A percentile compares a stretch with the other conserved stretches of the same genome.
Conservation (phyloP, 306 rosid genomes). For the Citrullus colocynthis region DNA sequence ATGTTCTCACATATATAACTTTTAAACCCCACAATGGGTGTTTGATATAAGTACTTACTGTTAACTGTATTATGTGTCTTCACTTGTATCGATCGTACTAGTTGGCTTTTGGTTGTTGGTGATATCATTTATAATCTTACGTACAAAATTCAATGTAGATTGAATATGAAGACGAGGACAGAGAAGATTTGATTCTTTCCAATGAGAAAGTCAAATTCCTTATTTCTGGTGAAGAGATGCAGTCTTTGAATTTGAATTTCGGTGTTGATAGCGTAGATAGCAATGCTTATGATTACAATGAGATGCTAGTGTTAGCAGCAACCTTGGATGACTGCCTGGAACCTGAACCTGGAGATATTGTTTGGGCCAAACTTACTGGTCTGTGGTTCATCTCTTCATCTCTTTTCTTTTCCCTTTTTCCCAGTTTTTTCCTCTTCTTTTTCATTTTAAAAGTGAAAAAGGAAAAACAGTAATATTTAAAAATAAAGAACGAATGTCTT, state of each 20-base stretch:
- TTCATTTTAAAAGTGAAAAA: background rate
- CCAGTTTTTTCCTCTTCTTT: background rate
- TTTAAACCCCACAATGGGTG: background rate
- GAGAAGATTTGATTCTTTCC: slow-evolving; percentile 57
- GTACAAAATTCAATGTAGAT: slow-evolving; percentile 38
- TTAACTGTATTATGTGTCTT: background rate
- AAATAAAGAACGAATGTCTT: background rate
- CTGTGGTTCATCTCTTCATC: slow-evolving; percentile 21
- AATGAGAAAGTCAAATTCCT: slow-evolving; percentile 64
- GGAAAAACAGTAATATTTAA: background rate
- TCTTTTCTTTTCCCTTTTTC: background rate
- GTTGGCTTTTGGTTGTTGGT: background rate
- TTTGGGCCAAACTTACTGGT: slow-evolving; percentile 99
- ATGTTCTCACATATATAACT: slow-evolving; percentile 18
- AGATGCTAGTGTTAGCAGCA: slow-evolving; percentile 92
- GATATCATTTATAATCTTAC: background rate
- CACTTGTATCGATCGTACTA: background rate
- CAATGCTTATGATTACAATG: slow-evolving; percentile 66
- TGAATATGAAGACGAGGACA: slow-evolving; percentile 68
- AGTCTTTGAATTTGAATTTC: slow-evolving; percentile 49
- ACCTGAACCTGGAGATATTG: slow-evolving; percentile 75
- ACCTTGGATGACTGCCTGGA: slow-evolving; percentile 81
- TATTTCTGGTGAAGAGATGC: slow-evolving; percentile 74
- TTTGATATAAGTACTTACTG: background rate
- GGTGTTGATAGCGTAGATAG: slow-evolving; percentile 35